phyloP scores from a whole-genome alignment of 306 rosid genomes.

The Trifolium repens region DNA sequence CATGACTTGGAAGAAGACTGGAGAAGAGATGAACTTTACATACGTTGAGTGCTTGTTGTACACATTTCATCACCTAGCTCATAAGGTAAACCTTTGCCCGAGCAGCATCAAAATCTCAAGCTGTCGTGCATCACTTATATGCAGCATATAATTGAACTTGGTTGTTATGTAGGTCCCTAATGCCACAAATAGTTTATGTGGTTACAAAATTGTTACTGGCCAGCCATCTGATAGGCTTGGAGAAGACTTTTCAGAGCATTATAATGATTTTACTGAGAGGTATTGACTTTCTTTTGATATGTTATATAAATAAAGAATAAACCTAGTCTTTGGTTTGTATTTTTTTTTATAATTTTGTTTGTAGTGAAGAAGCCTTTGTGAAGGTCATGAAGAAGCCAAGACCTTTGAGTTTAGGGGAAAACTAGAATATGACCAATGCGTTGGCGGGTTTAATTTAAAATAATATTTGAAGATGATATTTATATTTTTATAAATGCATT shows the following conservation, averaged over 20 bases:
- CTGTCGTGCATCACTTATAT: constrained; percentile 22
- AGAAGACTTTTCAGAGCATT: constrained; percentile 84
- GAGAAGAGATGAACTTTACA: constrained; percentile 92
- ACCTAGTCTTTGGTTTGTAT: constrained; percentile 26
- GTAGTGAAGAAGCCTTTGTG: constrained; percentile 3
- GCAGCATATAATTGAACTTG: constrained; percentile 30
- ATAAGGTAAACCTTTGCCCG: constrained; percentile 64
- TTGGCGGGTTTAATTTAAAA: too few species aligned
- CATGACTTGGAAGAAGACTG: constrained; percentile 89
- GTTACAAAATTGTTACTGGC: constrained; percentile 96
- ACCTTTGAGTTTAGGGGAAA: constrained; percentile 13
- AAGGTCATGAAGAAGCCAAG: neutral
- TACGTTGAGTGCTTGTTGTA: constrained; percentile 93
- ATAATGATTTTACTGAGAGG: constrained; percentile 90
- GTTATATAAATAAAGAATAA: constrained; percentile 1
- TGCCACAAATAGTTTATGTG: constrained; percentile 97
- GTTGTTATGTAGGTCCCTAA: constrained; percentile 78
- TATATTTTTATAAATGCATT: too few species aligned
- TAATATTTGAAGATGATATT: too few species aligned
- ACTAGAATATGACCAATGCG: too few species aligned
- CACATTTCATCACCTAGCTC: constrained; percentile 95
- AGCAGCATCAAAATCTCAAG: neutral
- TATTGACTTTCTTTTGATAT: constrained; percentile 36
- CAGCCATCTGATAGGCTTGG: constrained; percentile 99
- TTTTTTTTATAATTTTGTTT: constrained; percentile 14